Base-by-base conservation (phyloP, 306 rosid species). In the Vigna hirtella region DNA sequence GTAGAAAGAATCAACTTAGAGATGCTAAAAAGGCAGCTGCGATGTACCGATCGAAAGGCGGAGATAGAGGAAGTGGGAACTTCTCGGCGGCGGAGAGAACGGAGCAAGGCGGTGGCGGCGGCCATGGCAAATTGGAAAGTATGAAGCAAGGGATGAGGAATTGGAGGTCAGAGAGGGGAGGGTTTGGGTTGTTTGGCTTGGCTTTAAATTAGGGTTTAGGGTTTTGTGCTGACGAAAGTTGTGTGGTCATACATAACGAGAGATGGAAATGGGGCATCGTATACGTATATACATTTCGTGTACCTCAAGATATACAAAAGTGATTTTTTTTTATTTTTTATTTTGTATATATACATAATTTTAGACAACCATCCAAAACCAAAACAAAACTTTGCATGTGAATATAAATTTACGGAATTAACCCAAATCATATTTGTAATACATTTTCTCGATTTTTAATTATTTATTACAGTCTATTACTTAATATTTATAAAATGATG, bases 1-100 rank as follows among this genome's bases (percentile, higher is more conserved):
- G 30, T 9, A 17, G 28, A 53, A 53, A 18, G 28, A 18, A 28
- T 53, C 12, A 58, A 26, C 1, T 57, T 4, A 28, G 10, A 70
- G 16, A 36, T 1, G 12, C n/a, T 6, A 50, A 67, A 30, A 2
- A 62, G 36, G 70, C 63, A 6, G 42, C 5, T 28, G 45, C 14
- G 74, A 81, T 15, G 45, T 84, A 93, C 98, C 63, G 91, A 86
- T 83, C 95, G 83, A 82, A 64, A 86, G 73, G 90, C 79, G 0
- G 83, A 81, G 68, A 85, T 6, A 17, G 93, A 66, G 1, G 88
- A 45, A 61, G 91, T 79, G 11, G 91, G 84, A 4, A 85, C 18
- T n/a, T 89, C 84, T 2, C 89, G 91, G 74, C 85, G 87, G 18
- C 86, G 86, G 5, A 89, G 77, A 36, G 87, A 83, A 36, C 91